phyloP scores from a whole-genome alignment of 352 stramenopile genomes.

The Ophiocytium majus region DNA sequence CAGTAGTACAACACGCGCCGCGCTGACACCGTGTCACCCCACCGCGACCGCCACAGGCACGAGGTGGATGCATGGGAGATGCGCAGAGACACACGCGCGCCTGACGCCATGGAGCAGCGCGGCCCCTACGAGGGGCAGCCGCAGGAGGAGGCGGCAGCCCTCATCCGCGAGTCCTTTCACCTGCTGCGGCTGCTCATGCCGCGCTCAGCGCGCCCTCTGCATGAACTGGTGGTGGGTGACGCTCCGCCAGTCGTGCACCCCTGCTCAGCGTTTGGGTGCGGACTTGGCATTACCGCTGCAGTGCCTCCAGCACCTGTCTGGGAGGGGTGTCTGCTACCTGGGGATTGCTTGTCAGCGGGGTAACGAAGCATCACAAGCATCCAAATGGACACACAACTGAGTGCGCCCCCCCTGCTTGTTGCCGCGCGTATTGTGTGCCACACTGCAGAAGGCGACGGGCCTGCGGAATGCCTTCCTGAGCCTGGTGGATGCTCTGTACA shows the following conservation, averaged over 20 bases:
- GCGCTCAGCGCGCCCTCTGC: not conserved
- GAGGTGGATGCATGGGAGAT: constrained; percentile 8
- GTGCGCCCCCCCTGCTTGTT: too few species aligned
- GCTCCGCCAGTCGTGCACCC: too few species aligned
- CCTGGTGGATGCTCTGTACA: constrained; percentile 9
- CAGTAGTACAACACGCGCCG: too few species aligned
- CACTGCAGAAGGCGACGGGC: not conserved
- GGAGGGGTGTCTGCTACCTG: too few species aligned
- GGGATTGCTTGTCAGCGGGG: too few species aligned
- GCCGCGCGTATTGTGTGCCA: too few species aligned
- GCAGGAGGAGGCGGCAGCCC: not conserved
- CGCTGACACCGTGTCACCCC: too few species aligned
- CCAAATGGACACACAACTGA: too few species aligned
- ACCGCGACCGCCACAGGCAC: not conserved
- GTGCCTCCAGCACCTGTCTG: too few species aligned
- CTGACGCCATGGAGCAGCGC: not conserved
- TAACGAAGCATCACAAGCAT: too few species aligned
- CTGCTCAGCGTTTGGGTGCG: too few species aligned
- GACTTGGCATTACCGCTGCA: too few species aligned
- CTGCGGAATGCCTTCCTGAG: not conserved
- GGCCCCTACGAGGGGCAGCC: not conserved
- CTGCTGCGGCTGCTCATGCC: not conserved
- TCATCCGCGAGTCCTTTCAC: not conserved
- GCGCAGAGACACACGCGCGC: not conserved
- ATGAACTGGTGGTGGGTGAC: not conserved